These are phyloP conservation scores for Helotiales sp. DNA, from an alignment of 2,329 filamentous ascomycete species.

Conservation along the genomic window DNA sequence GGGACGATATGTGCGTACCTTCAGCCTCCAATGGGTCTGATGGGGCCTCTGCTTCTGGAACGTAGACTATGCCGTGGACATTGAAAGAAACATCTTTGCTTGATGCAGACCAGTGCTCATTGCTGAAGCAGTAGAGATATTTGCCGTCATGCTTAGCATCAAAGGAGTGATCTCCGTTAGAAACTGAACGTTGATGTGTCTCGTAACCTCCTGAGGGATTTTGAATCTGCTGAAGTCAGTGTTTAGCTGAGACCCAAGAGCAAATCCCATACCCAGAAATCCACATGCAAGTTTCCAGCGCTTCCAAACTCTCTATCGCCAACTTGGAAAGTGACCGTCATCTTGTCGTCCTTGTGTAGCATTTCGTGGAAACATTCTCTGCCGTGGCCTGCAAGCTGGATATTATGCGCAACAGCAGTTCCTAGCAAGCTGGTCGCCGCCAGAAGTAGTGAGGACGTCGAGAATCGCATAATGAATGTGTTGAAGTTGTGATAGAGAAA, in stretches of 20 bases:
- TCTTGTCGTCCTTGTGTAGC: conserved; percentile 92
- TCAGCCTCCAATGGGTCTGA: conserved; percentile 90
- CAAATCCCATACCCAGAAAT: conserved; percentile 82
- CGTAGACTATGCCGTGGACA: conserved; percentile 97
- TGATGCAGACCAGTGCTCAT: conserved; percentile 95
- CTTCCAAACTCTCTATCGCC: conserved; percentile 95
- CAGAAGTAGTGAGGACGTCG: conserved; percentile 38
- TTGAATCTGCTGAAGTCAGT: conserved; percentile 64
- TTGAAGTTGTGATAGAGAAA: conserved; percentile 1
- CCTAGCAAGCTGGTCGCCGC: conserved; percentile 47
- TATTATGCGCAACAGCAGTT: conserved; percentile 83
- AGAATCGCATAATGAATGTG: conserved; percentile 41
- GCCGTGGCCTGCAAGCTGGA: conserved; percentile 89
- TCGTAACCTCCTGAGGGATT: conserved; percentile 78
- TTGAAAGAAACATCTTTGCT: conserved; percentile 99
- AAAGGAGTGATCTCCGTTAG: conserved; percentile 93
- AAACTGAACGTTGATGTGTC: conserved; percentile 78
- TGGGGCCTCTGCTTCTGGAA: conserved; percentile 82
- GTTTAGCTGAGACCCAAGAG: not conserved
- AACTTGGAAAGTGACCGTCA: conserved; percentile 98
- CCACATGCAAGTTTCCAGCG: conserved; percentile 92
- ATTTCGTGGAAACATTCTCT: conserved; percentile 97
- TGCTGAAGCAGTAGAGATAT: conserved; percentile 98
- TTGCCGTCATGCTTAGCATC: conserved; percentile 83
- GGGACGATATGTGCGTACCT: conserved; percentile 57